Conservation (phyloP, 345 rosid species). For the Excoecaria agallocha region DNA sequence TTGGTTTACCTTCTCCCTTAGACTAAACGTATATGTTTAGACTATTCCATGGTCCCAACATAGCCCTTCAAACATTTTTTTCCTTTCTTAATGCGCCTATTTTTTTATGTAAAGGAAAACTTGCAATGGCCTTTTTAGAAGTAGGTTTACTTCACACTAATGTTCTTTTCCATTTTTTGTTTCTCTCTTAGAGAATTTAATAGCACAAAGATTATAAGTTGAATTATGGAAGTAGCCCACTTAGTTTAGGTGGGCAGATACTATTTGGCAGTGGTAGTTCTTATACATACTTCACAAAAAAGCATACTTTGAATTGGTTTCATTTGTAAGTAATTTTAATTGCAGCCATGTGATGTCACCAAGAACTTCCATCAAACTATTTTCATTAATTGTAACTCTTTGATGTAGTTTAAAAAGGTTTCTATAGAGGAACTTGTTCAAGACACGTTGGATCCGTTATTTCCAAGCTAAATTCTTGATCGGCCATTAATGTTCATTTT, state of each 20-base stretch:
- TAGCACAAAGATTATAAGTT: constrained; percentile 51
- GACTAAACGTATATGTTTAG: too few species aligned
- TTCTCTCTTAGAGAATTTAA: constrained; percentile 51
- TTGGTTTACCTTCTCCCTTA: too few species aligned
- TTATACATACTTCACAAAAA: constrained; percentile 77
- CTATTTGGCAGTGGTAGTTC: constrained; percentile 90
- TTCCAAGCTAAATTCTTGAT: constrained; percentile 57
- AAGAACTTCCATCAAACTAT: not conserved
- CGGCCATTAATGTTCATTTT: constrained; percentile 20
- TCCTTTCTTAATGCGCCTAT: too few species aligned
- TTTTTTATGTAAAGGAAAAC: not conserved
- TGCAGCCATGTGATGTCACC: not conserved
- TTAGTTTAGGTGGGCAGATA: constrained; percentile 55
- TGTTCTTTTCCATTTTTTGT: constrained; percentile 7
- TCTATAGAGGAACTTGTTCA: constrained; percentile 41
- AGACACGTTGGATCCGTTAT: constrained; percentile 57
- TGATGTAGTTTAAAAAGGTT: constrained; percentile 59
- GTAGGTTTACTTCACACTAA: constrained; percentile 14
- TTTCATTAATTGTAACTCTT: constrained; percentile 6
- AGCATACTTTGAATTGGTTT: constrained; percentile 61
- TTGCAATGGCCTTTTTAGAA: constrained; percentile 2
- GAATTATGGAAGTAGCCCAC: constrained; percentile 55
- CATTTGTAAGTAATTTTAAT: constrained; percentile 52
- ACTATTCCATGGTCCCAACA: too few species aligned
- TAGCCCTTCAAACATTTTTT: too few species aligned